phyloP scores from a whole-genome alignment of 345 rosid species.

The Citrus reticulata region DNA sequence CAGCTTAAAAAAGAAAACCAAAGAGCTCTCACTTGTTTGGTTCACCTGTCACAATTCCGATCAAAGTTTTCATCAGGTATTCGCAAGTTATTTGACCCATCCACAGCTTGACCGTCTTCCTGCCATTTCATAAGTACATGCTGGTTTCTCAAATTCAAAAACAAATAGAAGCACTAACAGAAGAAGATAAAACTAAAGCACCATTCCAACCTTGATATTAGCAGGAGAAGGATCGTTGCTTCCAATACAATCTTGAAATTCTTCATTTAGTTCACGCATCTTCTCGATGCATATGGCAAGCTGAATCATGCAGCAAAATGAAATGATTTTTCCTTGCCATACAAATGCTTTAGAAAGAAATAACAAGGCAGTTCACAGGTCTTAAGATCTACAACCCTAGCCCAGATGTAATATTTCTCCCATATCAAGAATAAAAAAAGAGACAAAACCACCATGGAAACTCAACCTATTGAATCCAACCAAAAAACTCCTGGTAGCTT shows the following conservation, averaged over 20 bases:
- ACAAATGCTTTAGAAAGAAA: neutral
- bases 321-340: neutral
- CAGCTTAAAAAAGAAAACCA: constrained; percentile 42
- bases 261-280: constrained; percentile 80
- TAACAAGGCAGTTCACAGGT: neutral
- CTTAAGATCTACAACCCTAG: neutral
- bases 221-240: constrained; percentile 46
- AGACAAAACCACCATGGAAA: neutral
- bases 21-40: constrained; percentile 83
- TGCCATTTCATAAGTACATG: constrained; percentile 37
- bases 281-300: constrained; percentile 92
- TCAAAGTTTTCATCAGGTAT: constrained; percentile 29
- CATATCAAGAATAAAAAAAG: neutral
- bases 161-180: constrained; percentile 13
- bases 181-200: constrained; percentile 17
- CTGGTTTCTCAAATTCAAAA: constrained; percentile 3
- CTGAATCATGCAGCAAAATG: constrained; percentile 38
- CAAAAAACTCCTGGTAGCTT: neutral
- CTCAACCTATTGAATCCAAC: neutral
- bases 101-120: constrained; percentile 48
- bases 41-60: constrained; percentile 84
- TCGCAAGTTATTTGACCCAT: constrained; percentile 26
- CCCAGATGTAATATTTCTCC: neutral
- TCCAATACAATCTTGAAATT: constrained; percentile 75
- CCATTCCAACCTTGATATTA: constrained; percentile 35